Evolutionary conservation across 306 rosid species (phyloP), one percentile per base, ranked within the genome.

Genomic region (Morella rubra): DNA sequence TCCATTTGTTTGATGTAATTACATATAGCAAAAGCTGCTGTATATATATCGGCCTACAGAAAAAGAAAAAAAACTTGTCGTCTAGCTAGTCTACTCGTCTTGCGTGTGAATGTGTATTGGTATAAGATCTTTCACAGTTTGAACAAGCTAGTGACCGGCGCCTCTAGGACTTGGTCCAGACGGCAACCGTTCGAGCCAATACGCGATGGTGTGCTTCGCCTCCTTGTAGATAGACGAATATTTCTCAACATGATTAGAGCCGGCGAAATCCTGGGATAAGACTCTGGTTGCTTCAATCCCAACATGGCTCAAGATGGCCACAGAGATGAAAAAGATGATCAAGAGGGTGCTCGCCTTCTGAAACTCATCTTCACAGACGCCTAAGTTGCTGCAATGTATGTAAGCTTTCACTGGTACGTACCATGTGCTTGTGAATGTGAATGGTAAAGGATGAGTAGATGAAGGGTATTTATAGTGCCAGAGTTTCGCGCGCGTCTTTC

Each of bases 201-300:
- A 14, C 1, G 68, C 32, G 75, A 77, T 41, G 47, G 9, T 24
- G 18, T 18, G 18, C 40, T 68, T 77, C n/a, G 75, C 69, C 19
- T 15, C 52, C 27, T 66, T 22, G 18, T 52, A 76, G 15, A 76
- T 41, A 14, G 53, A 6, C 5, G 73, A 51, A 9, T 51, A 41
- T 32, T 32, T 32, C 69, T 78, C 55, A 27, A 84, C 20, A 73
- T 81, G 79, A 76, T 78, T 81, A 11, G 69, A 56, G 20, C 67
- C 52, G 0, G 70, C 60, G 0, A 86, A 84, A 64, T 84, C 84
- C 74, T 77, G 81, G 5, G 64, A 24, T 50, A 81, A 18, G 11
- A 81, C 64, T 73, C 90, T 71, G 52, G 51, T 64, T 5, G 84
- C 87, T 54, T 79, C 79, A 15, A 81, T 81, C 7, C 52, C 19